Evolutionary conservation across 202 grass and related monocot species (phyloP).

Genomic region (Zizania palustris): DNA sequence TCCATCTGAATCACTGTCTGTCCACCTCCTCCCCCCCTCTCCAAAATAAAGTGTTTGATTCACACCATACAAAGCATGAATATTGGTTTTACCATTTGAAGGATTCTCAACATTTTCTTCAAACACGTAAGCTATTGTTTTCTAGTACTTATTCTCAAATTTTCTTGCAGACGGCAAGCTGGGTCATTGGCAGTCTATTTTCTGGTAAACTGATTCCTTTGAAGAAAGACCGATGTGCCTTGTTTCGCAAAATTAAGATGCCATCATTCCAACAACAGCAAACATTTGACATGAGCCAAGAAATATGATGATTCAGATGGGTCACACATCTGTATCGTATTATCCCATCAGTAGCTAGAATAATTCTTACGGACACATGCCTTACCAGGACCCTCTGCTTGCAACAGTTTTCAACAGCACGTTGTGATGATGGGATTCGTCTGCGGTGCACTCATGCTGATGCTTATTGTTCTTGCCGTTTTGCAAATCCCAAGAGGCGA

Average conservation of each 20-base stretch:
- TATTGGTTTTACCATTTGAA: neutral
- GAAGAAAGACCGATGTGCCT: constrained; percentile 60
- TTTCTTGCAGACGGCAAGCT: constrained; percentile 69
- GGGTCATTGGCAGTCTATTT: constrained; percentile 72
- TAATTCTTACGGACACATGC: neutral
- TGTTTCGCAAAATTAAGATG: constrained; percentile 69
- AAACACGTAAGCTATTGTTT: neutral
- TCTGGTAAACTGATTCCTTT: constrained; percentile 65
- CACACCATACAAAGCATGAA: constrained; percentile 27
- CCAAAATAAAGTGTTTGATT: neutral
- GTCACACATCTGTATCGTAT: neutral
- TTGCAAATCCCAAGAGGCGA: neutral
- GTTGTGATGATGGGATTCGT: neutral
- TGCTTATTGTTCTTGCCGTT: neutral
- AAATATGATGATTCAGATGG: constrained; percentile 55
- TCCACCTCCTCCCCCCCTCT: neutral
- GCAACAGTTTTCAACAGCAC: neutral
- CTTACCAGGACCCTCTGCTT: neutral
- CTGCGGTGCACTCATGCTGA: neutral
- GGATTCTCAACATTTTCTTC: neutral
- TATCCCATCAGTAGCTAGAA: neutral
- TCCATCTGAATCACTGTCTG: neutral
- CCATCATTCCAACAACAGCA: constrained; percentile 44
- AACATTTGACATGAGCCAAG: constrained; percentile 76
- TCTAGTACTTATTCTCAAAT: constrained; percentile 37